Evolutionary conservation across 257 asterid species (phyloP).

Genomic region (Vinca minor): DNA sequence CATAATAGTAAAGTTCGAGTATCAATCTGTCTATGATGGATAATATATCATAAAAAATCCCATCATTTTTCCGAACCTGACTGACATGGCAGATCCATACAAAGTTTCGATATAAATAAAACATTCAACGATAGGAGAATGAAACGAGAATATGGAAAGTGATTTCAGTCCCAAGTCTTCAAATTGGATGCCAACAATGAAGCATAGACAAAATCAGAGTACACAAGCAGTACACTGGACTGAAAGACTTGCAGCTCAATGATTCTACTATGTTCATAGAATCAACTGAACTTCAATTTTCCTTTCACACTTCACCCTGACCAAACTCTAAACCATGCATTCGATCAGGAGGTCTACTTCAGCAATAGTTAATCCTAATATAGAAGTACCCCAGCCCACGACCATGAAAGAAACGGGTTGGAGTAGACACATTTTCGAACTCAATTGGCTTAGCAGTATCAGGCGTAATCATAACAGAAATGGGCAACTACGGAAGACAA

Average conservation of each 20-base stretch:
- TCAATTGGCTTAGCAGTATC: not conserved
- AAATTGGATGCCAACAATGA: too few relatives aligned
- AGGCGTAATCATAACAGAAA: not conserved
- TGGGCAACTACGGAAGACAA: too few relatives aligned
- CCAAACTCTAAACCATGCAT: not conserved
- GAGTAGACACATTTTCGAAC: not conserved
- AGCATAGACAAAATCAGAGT: too few relatives aligned
- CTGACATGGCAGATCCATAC: too few relatives aligned
- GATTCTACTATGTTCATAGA: not conserved
- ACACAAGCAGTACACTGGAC: not conserved
- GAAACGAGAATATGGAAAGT: too few relatives aligned
- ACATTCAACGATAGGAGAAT: too few relatives aligned
- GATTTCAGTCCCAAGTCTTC: too few relatives aligned
- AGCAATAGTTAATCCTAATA: not conserved
- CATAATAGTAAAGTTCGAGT: too few relatives aligned
- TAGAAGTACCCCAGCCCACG: not conserved
- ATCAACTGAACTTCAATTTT: not conserved
- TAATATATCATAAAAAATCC: too few relatives aligned
- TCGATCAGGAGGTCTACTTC: not conserved
- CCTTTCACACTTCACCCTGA: not conserved
- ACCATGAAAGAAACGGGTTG: not conserved
- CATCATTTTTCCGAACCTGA: too few relatives aligned
- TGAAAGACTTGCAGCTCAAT: not conserved
- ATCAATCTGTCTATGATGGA: too few relatives aligned
- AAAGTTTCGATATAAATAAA: too few relatives aligned